A percentile compares a stretch with the other conserved stretches of the same genome.
These are phyloP conservation scores for Hypomyces perniciosus DNA, from an alignment of 2,329 filamentous ascomycete genomes.

Conservation along the genomic window DNA sequence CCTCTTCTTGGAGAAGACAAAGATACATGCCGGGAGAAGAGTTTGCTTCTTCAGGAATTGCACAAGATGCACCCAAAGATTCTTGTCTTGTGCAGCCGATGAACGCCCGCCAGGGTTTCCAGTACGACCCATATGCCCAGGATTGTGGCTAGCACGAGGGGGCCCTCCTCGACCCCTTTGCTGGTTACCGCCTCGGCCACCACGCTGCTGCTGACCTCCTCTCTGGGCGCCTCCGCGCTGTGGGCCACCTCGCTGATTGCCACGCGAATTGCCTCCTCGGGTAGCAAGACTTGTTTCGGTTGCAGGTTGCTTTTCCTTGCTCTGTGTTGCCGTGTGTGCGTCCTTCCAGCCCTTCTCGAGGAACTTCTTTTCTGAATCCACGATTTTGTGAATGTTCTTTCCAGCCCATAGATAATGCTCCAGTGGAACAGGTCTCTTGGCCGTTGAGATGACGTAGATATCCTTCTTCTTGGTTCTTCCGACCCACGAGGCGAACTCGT, in stretches of 20 bases:
- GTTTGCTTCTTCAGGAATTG: conserved; percentile 83
- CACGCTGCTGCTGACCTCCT: conserved; percentile 37
- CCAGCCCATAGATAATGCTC: conserved; percentile 96
- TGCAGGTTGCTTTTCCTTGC: conserved; percentile 67
- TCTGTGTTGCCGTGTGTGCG: conserved; percentile 74
- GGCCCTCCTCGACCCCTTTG: conserved; percentile 48
- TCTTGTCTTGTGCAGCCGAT: conserved; percentile 89
- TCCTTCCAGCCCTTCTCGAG: conserved; percentile 92
- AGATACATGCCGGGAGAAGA: conserved; percentile 88
- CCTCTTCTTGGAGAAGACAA: conserved; percentile 96
- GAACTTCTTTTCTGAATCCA: conserved; percentile 87
- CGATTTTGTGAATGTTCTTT: conserved; percentile 90
- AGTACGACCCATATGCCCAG: conserved; percentile 84
- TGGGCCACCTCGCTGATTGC: conserved; percentile 36
- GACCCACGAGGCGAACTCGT: conserved; percentile 98
- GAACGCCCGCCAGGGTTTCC: conserved; percentile 82
- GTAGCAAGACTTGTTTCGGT: conserved; percentile 29
- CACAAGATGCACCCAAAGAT: conserved; percentile 92
- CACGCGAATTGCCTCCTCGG: conserved; percentile 34
- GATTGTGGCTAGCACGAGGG: conserved; percentile 54
- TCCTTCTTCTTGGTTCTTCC: conserved; percentile 97
- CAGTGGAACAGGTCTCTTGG: conserved; percentile 87
- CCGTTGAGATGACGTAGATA: conserved; percentile 97
- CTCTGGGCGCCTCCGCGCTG: conserved; percentile 38
- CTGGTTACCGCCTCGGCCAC: conserved; percentile 44